Conservation (phyloP, 495 filamentous ascomycete species). For the Aspergillus biplanus region DNA sequence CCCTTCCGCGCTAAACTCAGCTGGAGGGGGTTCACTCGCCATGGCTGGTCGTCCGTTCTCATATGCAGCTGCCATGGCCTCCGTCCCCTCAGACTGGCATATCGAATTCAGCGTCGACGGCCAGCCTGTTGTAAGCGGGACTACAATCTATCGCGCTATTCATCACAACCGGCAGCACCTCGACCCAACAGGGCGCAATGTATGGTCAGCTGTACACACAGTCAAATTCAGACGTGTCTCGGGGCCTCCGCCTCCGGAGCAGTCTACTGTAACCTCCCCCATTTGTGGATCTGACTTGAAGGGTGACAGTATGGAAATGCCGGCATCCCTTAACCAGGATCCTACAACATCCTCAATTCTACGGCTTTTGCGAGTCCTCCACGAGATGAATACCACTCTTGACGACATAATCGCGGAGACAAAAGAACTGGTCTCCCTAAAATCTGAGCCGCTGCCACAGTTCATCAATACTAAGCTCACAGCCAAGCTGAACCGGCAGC, state of each 20-base stretch:
- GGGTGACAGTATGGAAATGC: constrained; percentile 59
- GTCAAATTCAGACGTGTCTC: constrained; percentile 88
- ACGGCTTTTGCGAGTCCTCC: constrained; percentile 84
- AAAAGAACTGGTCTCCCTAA: constrained; percentile 69
- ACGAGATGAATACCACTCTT: constrained; percentile 91
- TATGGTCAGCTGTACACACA: constrained; percentile 88
- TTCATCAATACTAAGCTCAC: constrained; percentile 99
- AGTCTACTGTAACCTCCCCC: constrained; percentile 62
- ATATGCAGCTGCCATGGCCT: constrained; percentile 77
- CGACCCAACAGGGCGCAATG: constrained; percentile 68
- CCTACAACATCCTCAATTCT: constrained; percentile 85
- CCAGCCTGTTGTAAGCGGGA: constrained; percentile 83
- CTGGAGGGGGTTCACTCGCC: constrained; percentile 43
- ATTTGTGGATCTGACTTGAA: constrained; percentile 51
- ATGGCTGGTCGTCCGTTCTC: constrained; percentile 56
- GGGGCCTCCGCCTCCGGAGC: constrained; percentile 85
- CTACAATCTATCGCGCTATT: constrained; percentile 94
- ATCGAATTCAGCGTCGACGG: constrained; percentile 92
- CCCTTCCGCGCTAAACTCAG: constrained; percentile 38
- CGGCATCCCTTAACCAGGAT: constrained; percentile 82
- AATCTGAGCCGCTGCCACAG: constrained; percentile 85
- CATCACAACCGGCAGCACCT: constrained; percentile 68
- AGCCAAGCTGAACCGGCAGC: constrained; percentile 95
- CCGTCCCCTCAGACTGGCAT: constrained; percentile 91
- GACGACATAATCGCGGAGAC: constrained; percentile 96